Base-by-base conservation (phyloP, 495 filamentous ascomycete species). In the Lophiotrema nucula region DNA sequence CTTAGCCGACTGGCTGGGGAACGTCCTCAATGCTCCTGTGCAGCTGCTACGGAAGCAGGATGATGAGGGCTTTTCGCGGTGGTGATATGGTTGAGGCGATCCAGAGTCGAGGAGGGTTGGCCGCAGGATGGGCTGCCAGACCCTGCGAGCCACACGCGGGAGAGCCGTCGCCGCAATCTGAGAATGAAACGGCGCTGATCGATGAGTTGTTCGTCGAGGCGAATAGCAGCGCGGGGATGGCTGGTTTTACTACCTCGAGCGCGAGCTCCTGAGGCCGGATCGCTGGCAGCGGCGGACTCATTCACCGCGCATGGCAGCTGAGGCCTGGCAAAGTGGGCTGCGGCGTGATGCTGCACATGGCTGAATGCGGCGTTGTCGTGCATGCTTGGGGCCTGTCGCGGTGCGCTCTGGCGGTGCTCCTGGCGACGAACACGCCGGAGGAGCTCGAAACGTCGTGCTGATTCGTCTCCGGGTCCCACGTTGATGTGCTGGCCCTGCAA, bases 401-500 rank as follows among this genome's bases (percentile, higher is more conserved):
- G 45, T 13, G 45, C 45, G 5, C 11, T 11, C 24, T 31, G 24
- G 8, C 27, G n/a, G 43, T n/a, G 53, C 28, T 15, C 31, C 43
- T 48, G 53, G 35, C 45, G 15, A 13, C 31, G 56, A 41, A 53
- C 46, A 56, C 37, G 50, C 50, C 45, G 27, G 22, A 33, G 47
- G 45, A 8, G 24, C 16, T 26, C 23, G 23, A 1, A 21, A 2
- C 26, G 46, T 46, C 52, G 19, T 50, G 42, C 38, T 62, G 48
- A 54, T 54, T 60, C 48, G 58, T 25, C 10, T 8, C n/a, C 16
- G 49, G 33, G 35, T 52, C 41, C 44, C 56, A 59, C 56, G 53
- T 10, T 38, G 45, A 57, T 57, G 47, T 62, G 53, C 53, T 57
- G 59, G 59, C 47, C n/a, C 59, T 62, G 58, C 59, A 62, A 55